These are phyloP conservation scores for Ganoderma leucocontextum DNA, from an alignment of 1,284 basidiomycete genomes.

Conservation along the genomic window DNA sequence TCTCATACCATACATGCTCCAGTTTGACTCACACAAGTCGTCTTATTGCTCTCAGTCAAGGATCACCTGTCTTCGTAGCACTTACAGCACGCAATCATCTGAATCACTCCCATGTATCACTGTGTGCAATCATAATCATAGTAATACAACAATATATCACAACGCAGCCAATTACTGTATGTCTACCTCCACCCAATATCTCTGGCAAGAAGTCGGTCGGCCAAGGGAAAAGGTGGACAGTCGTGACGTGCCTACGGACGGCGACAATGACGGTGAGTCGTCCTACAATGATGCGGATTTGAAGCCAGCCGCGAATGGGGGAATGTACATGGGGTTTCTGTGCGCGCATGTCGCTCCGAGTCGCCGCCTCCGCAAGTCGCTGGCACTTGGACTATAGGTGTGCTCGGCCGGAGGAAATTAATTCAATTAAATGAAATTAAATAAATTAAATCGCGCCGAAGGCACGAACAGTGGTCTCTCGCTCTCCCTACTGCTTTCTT, in stretches of 20 bases:
- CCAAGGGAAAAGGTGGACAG: not conserved
- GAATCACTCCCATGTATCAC: constrained; percentile 29
- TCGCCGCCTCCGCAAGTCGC: not conserved
- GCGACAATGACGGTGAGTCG: not conserved
- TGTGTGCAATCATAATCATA: constrained; percentile 30
- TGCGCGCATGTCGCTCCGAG: constrained; percentile 10
- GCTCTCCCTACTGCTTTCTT: too few relatives aligned
- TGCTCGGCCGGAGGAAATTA: too few relatives aligned
- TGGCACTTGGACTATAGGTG: too few relatives aligned
- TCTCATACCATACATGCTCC: constrained; percentile 28
- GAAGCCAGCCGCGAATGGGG: constrained; percentile 10
- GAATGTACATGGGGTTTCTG: constrained; percentile 9
- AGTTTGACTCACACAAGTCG: constrained; percentile 20
- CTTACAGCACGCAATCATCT: constrained; percentile 26
- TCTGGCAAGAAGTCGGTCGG: constrained; percentile 4
- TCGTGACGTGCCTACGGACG: not conserved
- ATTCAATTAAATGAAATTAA: too few relatives aligned
- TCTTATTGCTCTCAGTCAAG: constrained; percentile 17
- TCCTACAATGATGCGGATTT: constrained; percentile 3
- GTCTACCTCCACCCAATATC: constrained; percentile 15
- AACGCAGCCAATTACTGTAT: constrained; percentile 15
- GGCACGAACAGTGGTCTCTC: too few relatives aligned
- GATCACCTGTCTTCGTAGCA: constrained; percentile 32
- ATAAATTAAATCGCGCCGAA: too few relatives aligned
- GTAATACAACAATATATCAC: constrained; percentile 34